These are phyloP conservation scores for Flaveria bidentis DNA, from an alignment of 129 eudicot species.

Conservation along the genomic window DNA sequence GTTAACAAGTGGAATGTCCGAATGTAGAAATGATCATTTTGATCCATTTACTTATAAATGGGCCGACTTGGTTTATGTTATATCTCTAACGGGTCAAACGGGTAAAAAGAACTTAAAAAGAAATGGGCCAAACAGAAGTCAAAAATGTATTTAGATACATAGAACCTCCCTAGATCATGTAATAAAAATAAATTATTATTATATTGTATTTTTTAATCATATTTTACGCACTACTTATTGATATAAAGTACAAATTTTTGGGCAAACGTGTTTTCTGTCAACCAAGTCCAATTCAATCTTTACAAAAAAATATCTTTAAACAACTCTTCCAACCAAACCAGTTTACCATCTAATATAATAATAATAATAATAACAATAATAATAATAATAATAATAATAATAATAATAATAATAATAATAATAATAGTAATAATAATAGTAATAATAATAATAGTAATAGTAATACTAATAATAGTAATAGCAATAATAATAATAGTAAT, in stretches of 20 bases:
- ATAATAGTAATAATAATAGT: too few relatives aligned
- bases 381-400: too few relatives aligned
- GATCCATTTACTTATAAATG: too few relatives aligned
- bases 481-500: too few relatives aligned
- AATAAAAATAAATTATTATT: not conserved
- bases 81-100: not conserved
- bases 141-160: not conserved
- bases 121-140: not conserved
- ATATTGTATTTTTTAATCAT: not conserved
- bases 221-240: not conserved
- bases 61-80: not conserved
- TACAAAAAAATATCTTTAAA: not conserved
- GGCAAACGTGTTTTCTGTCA: not conserved
- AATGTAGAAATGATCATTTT: not conserved
- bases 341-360: not conserved
- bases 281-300: not conserved
- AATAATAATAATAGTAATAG: too few relatives aligned
- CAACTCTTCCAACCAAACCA: not conserved
- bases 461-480: too few relatives aligned
- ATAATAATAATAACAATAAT: too few relatives aligned
- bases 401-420: too few relatives aligned
- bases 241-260: not conserved
- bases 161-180: not conserved
- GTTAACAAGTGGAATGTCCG: not conserved
- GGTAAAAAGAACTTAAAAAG: not conserved